Conservation (phyloP, 768 basidiomycete genomes). For the Boletus coccyginus region DNA sequence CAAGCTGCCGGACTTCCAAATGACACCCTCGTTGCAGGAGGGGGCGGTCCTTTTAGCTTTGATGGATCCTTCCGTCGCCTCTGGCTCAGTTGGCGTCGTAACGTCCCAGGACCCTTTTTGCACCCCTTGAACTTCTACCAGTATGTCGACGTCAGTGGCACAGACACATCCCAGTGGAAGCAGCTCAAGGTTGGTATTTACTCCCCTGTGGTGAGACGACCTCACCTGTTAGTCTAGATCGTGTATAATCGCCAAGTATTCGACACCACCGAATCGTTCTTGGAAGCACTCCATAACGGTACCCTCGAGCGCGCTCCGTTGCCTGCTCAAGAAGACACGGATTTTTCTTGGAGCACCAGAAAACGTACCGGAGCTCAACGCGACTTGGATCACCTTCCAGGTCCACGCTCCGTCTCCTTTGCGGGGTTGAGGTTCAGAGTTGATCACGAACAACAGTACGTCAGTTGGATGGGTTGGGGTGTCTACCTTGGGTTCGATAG, state of each 20-base stretch:
- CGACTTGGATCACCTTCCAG: constrained; percentile 63
- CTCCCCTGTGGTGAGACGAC: background rate
- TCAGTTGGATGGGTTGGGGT: constrained; percentile 71
- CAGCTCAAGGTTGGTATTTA: constrained; percentile 41
- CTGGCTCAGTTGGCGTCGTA: constrained; percentile 52
- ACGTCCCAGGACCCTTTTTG: constrained; percentile 50
- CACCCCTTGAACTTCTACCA: constrained; percentile 54
- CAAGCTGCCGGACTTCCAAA: constrained; percentile 41
- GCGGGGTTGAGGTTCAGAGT: constrained; percentile 58
- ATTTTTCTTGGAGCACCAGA: constrained; percentile 47
- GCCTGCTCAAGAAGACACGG: constrained; percentile 28
- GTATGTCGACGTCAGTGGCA: constrained; percentile 56
- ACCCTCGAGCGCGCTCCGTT: constrained; percentile 42
- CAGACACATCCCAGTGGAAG: constrained; percentile 50
- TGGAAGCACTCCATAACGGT: constrained; percentile 51
- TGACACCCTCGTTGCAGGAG: constrained; percentile 48
- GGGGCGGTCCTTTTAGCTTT: constrained; percentile 52
- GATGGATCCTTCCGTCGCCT: constrained; percentile 58
- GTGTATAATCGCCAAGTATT: constrained; percentile 64
- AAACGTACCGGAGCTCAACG: constrained; percentile 39
- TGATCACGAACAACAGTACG: constrained; percentile 46
- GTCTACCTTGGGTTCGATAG: constrained; percentile 60
- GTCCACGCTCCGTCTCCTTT: constrained; percentile 61
- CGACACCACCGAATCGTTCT: constrained; percentile 44
- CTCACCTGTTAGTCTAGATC: constrained; percentile 31